Evolutionary conservation across 2,329 filamentous ascomycete species (phyloP), one percentile per base, ranked within the genome.

Genomic region (Cladosporium sp.): DNA sequence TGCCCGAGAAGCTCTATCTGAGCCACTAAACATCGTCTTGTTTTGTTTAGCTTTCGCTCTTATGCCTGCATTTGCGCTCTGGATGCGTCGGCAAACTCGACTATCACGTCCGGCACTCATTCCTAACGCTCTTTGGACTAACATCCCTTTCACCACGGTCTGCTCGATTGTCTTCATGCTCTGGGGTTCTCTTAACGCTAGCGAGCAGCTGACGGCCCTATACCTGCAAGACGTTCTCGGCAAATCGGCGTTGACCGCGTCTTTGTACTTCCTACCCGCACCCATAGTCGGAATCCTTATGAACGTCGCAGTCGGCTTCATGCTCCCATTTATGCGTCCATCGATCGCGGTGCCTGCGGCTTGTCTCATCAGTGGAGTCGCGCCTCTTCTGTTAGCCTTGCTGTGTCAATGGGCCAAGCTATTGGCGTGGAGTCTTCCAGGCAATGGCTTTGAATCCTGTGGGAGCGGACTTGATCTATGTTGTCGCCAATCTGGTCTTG

Each of bases 81-180:
- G 82, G 82, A 73, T 80, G 49, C 69, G 71, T 12, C 67, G 70
- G 3, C 78, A 77, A 43, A 74, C 76, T 41, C 67, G 64, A 9
- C 59, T 64, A 0, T 68, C 68, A 8, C 69, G 68, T 1, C 75
- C 80, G 4, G 80, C 80, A 0, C 63, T 85, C 7, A 83, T 85
- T 17, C 82, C 82, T 0, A 84, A 85, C 61, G 76, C 75, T 0
- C 65, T 85, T 0, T 85, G 82, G 83, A 72, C 67, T 7, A 83
- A 80, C 37, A 61, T 62, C 0, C 64, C 75, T 7, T 85, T 85
- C 57, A 75, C 78, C 0, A 72, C 67, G 15, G 76, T 81, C 19
- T 84, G 82, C 56, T 56, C 75, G 2, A 54, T 51, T 19, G 66
- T 73, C 7, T 70, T 72, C 56, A 51, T 70, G 9, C 65, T 62